phyloP scores from a whole-genome alignment of 495 filamentous ascomycete genomes.

The Sporormia fimetaria region DNA sequence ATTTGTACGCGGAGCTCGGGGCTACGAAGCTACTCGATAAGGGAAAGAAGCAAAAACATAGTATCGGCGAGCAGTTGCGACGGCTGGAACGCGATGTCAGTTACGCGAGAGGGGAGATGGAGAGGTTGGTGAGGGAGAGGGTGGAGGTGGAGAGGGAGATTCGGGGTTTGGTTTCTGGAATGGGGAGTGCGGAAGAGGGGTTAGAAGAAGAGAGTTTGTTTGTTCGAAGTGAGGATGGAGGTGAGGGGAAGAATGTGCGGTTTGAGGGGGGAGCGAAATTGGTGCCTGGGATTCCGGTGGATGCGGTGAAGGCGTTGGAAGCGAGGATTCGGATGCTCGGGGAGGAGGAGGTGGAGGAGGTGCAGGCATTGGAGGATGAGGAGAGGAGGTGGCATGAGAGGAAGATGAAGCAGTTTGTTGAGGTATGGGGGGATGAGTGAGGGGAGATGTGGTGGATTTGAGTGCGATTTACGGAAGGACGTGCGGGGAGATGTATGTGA shows the following conservation, averaged over 20 bases:
- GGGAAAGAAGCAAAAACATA: too few relatives aligned
- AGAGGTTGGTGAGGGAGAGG: slow-evolving; percentile 6
- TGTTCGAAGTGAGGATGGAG: too few relatives aligned
- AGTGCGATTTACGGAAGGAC: too few relatives aligned
- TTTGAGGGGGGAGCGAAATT: too few relatives aligned
- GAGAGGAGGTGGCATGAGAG: slow-evolving; percentile 2
- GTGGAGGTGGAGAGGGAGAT: slow-evolving; percentile 12
- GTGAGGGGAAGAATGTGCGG: too few relatives aligned
- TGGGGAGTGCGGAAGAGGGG: slow-evolving; percentile 44
- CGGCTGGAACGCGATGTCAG: neutral
- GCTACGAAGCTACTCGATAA: too few relatives aligned
- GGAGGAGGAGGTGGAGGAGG: slow-evolving; percentile 2
- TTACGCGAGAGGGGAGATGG: slow-evolving; percentile 6
- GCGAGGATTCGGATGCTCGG: slow-evolving; percentile 7
- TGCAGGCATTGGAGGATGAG: slow-evolving; percentile 11
- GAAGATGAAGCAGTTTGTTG: slow-evolving; percentile 9
- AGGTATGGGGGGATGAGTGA: slow-evolving; percentile 4
- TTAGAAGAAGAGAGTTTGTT: slow-evolving; percentile 26
- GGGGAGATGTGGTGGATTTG: neutral
- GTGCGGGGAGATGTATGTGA: too few relatives aligned
- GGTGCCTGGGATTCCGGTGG: slow-evolving; percentile 6
- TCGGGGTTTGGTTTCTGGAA: slow-evolving; percentile 43
- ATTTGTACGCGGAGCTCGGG: too few relatives aligned
- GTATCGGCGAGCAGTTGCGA: slow-evolving; percentile 1
- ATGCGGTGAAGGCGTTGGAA: slow-evolving; percentile 7